These are phyloP conservation scores for Lomentospora prolificans DNA, from an alignment of 2,329 filamentous ascomycete genomes.

Conservation along the genomic window DNA sequence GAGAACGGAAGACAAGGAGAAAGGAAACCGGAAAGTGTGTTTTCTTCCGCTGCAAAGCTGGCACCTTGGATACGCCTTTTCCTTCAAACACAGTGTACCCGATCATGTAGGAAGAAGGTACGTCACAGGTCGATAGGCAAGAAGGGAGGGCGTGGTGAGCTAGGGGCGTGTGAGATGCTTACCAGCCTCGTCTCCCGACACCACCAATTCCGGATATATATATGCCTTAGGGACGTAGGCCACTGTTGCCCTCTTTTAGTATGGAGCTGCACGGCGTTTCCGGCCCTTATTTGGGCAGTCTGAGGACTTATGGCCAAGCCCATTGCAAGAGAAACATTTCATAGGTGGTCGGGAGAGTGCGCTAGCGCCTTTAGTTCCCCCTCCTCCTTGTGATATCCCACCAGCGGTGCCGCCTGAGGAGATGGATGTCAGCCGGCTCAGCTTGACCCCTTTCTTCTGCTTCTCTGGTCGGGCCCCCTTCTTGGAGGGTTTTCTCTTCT, in stretches of 20 bases:
- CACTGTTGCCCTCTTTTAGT: no score
- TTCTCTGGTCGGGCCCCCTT: not conserved
- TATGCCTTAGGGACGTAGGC: no score
- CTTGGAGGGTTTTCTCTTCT: not conserved
- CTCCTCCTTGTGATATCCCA: not conserved
- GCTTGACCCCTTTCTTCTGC: conserved; percentile 5
- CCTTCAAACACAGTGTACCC: not conserved
- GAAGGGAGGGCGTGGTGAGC: not conserved
- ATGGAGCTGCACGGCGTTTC: not conserved
- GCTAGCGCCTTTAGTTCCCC: not conserved
- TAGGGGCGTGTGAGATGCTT: not conserved
- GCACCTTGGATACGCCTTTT: not conserved
- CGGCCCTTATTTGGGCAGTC: conserved; percentile 5
- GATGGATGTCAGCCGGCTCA: conserved; percentile 4
- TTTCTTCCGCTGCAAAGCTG: not conserved
- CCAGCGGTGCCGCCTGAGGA: not conserved
- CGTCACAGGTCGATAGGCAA: not conserved
- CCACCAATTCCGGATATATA: not conserved
- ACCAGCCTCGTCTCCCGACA: not conserved
- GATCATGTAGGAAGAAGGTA: not conserved
- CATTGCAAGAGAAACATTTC: conserved; percentile 4
- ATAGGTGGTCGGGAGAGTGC: not conserved
- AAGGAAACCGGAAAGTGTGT: no score
- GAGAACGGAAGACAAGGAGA: no score
- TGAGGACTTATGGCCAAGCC: conserved; percentile 3